phyloP scores from a whole-genome alignment of 306 rosid genomes.

The Malus asiatica region DNA sequence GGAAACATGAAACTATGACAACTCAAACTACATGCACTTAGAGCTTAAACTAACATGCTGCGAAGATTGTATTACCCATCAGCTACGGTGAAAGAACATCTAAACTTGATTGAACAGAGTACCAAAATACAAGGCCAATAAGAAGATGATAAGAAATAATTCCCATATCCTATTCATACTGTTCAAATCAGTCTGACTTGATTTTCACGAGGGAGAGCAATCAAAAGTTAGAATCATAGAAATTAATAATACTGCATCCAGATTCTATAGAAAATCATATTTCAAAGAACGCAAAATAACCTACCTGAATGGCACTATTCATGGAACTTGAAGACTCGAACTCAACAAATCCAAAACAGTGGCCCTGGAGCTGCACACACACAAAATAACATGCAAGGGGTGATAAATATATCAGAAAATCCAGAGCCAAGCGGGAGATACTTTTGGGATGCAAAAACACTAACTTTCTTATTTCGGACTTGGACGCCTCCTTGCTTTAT shows the following conservation, averaged over 20 bases:
- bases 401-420: slow-evolving; percentile 14
- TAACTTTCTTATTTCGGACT: slow-evolving; percentile 64
- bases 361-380: slow-evolving; percentile 57
- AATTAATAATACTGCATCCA: neutral
- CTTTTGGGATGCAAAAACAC: slow-evolving; percentile 6
- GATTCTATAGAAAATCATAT: neutral
- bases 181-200: neutral
- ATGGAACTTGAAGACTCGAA: slow-evolving; percentile 47
- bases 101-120: neutral
- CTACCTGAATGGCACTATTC: slow-evolving; percentile 63
- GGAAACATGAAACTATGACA: neutral
- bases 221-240: neutral
- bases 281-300: slow-evolving; percentile 1
- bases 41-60: neutral
- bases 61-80: neutral
- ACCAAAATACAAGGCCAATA: neutral
- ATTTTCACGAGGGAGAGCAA: neutral
- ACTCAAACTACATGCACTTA: neutral
- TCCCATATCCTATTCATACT: neutral
- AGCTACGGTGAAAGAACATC: neutral
- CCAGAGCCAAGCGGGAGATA: neutral
- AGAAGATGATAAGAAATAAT: slow-evolving; percentile 1
- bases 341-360: slow-evolving; percentile 82
- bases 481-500: slow-evolving; percentile 68
- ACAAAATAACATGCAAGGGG: slow-evolving; percentile 2